Evolutionary conservation across 345 rosid genomes (phyloP), one percentile per base, ranked within the genome.

Genomic region (Populus pruinosa): DNA sequence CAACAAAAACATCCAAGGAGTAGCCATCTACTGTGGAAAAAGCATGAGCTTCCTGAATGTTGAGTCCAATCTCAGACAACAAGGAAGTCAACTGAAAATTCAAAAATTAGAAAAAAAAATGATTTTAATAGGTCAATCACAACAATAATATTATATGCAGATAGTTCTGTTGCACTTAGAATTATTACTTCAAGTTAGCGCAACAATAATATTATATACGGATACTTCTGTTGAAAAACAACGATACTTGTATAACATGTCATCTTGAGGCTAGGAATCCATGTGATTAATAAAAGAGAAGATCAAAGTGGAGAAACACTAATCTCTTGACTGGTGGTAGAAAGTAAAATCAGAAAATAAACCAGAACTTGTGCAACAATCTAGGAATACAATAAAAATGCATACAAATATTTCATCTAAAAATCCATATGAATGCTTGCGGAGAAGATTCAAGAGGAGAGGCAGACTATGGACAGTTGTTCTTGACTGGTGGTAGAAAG

Each of bases 31-130:
- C 69, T 11, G 93, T 88, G 70, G 93, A 91, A 83, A 91, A 91
- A 33, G 88, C 93, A 80, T 91, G 95, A 63, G 95, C 95, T 85
- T 89, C 95, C 78, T 84, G 89, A 80, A 91, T 91, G 83, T 91
- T 91, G 78, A 91, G 82, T 66, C 86, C 93, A 81, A 86, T 73
- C 67, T 91, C 95, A 43, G 95, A 83, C 33, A 91, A 83, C 39
- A 91, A 85, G 21, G 83, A 86, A 62, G 93, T 88, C 83, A 89
- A 79, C 95, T 89, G 95, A 77, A 85, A 85, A 72, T 81, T 77
- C 69, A 76, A 63, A 69, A 65, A 50, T 41, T 74, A 68, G 56
- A 69, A 70, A 35, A 63, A 11, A 9, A 55, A 21, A 21, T 59
- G 25, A 23, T 59, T 23, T 59, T 3, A 25, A 35, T 16, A 23